Conservation (phyloP, 768 basidiomycete genomes). For the Chalciporus pseudorubinellus region DNA sequence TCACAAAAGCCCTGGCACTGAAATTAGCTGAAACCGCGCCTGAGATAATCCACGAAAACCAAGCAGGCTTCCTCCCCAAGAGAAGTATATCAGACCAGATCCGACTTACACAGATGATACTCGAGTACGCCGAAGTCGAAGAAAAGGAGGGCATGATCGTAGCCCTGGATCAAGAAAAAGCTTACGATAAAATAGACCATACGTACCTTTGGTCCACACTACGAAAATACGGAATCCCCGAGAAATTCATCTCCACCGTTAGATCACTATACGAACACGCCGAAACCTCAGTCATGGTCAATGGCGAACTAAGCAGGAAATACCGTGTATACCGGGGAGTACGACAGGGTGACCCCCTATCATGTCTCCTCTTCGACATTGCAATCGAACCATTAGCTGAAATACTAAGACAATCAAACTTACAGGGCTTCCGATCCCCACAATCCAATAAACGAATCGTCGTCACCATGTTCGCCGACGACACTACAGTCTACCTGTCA, state of each 20-base stretch:
- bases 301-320: conserved; percentile 10
- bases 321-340: conserved; percentile 25
- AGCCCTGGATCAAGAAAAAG: conserved; percentile 38
- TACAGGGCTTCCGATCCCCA: conserved; percentile 20
- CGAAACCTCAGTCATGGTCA: background rate
- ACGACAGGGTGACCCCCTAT: conserved; percentile 35
- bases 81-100: conserved; percentile 34
- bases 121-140: conserved; percentile 11
- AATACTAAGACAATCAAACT: background rate
- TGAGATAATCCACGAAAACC: conserved; percentile 30
- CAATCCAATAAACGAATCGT: conserved; percentile 7
- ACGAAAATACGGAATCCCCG: background rate
- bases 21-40: conserved; percentile 16
- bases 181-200: conserved; percentile 37
- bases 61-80: conserved; percentile 39
- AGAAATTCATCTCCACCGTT: background rate
- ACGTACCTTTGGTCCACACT: conserved; percentile 22
- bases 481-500: conserved; percentile 20
- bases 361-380: conserved; percentile 32
- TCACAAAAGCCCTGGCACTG: conserved; percentile 26
- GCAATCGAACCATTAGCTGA: conserved; percentile 34
- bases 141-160: conserved; percentile 30
- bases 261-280: background rate
- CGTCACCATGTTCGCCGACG: conserved; percentile 28
- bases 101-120: conserved; percentile 23